Conservation (phyloP, 164 flowering plant genomes). For the Brasenia schreberi region DNA sequence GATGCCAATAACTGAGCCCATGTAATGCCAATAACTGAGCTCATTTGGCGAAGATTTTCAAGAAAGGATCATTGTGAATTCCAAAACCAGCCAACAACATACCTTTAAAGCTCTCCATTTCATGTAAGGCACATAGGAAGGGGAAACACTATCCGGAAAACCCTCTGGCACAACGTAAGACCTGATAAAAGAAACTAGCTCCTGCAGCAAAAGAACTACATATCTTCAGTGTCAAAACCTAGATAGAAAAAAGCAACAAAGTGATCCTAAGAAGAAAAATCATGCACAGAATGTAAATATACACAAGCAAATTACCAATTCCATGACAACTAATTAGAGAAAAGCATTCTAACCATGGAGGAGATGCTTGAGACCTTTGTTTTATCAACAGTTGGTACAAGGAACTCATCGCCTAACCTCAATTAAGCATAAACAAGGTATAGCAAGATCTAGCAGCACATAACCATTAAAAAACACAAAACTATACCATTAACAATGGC, state of each 20-base stretch:
- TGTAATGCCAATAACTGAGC: not conserved
- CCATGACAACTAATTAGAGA: not conserved
- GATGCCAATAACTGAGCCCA: not conserved
- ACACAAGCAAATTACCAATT: not conserved
- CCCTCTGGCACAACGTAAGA: constrained; percentile 98
- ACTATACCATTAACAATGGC: too few relatives aligned
- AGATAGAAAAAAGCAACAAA: not conserved
- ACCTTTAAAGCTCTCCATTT: constrained; percentile 96
- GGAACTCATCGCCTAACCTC: too few relatives aligned
- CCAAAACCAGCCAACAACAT: constrained; percentile 2
- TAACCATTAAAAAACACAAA: too few relatives aligned
- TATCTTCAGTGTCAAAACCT: not conserved
- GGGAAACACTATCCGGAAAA: constrained; percentile 82
- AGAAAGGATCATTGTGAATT: not conserved
- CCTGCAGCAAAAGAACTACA: constrained; percentile 34
- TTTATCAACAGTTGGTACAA: too few relatives aligned
- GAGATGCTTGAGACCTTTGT: not conserved
- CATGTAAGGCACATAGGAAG: constrained; percentile 97
- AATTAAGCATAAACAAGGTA: too few relatives aligned
- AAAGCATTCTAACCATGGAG: not conserved
- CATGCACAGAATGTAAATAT: not conserved
- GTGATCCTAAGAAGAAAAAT: not conserved
- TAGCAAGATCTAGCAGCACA: too few relatives aligned
- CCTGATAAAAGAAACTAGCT: constrained; percentile 63
- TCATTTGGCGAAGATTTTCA: not conserved